Percentiles rank a stretch among this genome's conserved stretches.
Evolutionary conservation across 176 grass and related monocot genomes (phyloP).

Genomic region (Secale cereale): DNA sequence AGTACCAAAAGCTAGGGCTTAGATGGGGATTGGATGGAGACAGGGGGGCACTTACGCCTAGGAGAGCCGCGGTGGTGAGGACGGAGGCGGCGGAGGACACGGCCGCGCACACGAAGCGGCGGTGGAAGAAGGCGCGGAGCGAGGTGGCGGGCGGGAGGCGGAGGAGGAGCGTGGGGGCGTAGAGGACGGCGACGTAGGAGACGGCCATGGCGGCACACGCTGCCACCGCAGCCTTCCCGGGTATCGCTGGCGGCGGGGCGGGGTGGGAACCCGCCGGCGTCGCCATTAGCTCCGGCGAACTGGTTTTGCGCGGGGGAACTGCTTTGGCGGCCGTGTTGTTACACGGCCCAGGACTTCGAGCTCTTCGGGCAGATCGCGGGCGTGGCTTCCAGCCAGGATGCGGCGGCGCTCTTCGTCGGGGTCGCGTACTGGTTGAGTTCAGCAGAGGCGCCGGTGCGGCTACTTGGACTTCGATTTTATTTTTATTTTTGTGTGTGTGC

Average conservation of each 20-base stretch:
- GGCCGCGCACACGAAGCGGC: slow-evolving; percentile 58
- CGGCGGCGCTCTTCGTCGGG: too few species aligned
- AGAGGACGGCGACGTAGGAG: slow-evolving; percentile 62
- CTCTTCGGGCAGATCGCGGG: not conserved
- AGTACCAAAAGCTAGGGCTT: not conserved
- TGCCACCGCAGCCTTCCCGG: slow-evolving; percentile 27
- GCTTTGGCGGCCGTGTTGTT: too few species aligned
- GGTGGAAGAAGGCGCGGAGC: slow-evolving; percentile 48
- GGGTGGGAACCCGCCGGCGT: not conserved
- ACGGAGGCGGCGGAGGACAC: slow-evolving; percentile 53
- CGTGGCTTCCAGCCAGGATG: not conserved
- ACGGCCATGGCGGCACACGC: slow-evolving; percentile 58
- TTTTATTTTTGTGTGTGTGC: too few species aligned
- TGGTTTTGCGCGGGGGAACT: not conserved
- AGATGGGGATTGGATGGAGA: not conserved
- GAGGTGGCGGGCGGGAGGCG: slow-evolving; percentile 52
- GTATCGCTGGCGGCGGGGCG: slow-evolving; percentile 6
- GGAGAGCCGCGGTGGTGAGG: slow-evolving; percentile 35
- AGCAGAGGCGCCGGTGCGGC: not conserved
- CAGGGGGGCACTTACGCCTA: slow-evolving; percentile 36
- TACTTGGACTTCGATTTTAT: not conserved
- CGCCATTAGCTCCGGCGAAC: slow-evolving; percentile 9
- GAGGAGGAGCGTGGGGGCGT: slow-evolving; percentile 54
- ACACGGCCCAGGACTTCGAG: not conserved
- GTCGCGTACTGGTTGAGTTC: not conserved